These are phyloP conservation scores for Geotrichum aggregatum DNA, from an alignment of 1,139 yeast species.

Conservation along the genomic window DNA sequence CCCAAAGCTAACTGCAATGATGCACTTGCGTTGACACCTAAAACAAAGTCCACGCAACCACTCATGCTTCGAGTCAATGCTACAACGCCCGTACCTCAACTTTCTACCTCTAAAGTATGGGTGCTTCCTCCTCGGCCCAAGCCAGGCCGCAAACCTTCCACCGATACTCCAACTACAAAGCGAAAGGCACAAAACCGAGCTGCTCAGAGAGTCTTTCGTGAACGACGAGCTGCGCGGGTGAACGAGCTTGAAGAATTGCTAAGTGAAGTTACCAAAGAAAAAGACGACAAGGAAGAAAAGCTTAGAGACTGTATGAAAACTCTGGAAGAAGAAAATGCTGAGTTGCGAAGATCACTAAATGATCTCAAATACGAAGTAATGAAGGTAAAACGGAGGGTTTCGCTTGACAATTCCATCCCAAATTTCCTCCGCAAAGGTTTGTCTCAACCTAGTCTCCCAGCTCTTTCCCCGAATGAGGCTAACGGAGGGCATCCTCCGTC, in stretches of 20 bases:
- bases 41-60: too few species aligned
- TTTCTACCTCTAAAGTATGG: constrained; percentile 76
- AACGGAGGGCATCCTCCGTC: background rate
- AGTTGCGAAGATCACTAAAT: constrained; percentile 24
- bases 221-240: constrained; percentile 64
- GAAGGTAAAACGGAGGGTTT: constrained; percentile 1
- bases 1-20: too few species aligned
- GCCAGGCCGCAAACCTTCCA: constrained; percentile 84
- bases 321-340: constrained; percentile 29
- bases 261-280: constrained; percentile 61
- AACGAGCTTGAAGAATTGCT: constrained; percentile 52
- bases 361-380: constrained; percentile 25
- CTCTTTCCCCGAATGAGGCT: constrained; percentile 2
- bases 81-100: constrained; percentile 16
- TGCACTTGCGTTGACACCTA: too few species aligned
- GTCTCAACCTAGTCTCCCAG: background rate
- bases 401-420: background rate
- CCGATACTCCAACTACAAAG: constrained; percentile 38
- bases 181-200: constrained; percentile 86
- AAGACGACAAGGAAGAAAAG: constrained; percentile 29
- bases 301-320: constrained; percentile 49
- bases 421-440: background rate
- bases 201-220: constrained; percentile 85
- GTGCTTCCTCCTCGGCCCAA: constrained; percentile 87
- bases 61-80: too few species aligned